phyloP scores from a whole-genome alignment of 495 filamentous ascomycete genomes.

The Podospora pseudocomata region DNA sequence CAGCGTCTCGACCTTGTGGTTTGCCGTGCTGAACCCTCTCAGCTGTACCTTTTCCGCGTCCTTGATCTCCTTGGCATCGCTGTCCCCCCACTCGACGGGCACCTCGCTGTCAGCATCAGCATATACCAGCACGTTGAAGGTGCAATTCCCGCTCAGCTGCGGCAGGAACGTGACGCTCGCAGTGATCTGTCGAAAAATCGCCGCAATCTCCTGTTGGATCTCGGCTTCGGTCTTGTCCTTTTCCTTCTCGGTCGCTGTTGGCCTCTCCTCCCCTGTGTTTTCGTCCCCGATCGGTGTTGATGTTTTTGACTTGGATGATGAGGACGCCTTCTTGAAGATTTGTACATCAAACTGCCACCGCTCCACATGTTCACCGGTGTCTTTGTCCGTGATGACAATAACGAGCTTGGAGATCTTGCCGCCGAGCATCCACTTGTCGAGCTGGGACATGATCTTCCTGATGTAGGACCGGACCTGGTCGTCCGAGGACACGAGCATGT shows the following conservation, averaged over 20 bases:
- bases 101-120: constrained; percentile 96
- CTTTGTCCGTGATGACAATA: constrained; percentile 91
- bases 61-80: constrained; percentile 95
- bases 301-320: constrained; percentile 38
- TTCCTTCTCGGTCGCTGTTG: background rate
- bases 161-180: constrained; percentile 96
- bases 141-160: constrained; percentile 87
- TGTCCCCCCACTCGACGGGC: constrained; percentile 97
- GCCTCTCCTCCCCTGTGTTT: background rate
- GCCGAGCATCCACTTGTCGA: constrained; percentile 92
- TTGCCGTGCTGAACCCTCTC: constrained; percentile 91
- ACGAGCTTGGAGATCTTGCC: constrained; percentile 97
- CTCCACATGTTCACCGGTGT: constrained; percentile 93
- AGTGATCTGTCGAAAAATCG: constrained; percentile 95
- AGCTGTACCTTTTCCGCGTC: constrained; percentile 94
- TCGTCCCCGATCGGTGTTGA: constrained; percentile 33
- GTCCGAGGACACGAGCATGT: constrained; percentile 94
- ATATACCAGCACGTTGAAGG: constrained; percentile 97
- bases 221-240: constrained; percentile 80
- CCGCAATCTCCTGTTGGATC: constrained; percentile 91
- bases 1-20: constrained; percentile 86
- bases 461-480: constrained; percentile 99
- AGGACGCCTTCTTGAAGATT: constrained; percentile 56
- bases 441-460: constrained; percentile 96
- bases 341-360: constrained; percentile 98